These are phyloP conservation scores for Kokia cookei DNA, from an alignment of 441 rosid genomes.

Conservation along the genomic window DNA sequence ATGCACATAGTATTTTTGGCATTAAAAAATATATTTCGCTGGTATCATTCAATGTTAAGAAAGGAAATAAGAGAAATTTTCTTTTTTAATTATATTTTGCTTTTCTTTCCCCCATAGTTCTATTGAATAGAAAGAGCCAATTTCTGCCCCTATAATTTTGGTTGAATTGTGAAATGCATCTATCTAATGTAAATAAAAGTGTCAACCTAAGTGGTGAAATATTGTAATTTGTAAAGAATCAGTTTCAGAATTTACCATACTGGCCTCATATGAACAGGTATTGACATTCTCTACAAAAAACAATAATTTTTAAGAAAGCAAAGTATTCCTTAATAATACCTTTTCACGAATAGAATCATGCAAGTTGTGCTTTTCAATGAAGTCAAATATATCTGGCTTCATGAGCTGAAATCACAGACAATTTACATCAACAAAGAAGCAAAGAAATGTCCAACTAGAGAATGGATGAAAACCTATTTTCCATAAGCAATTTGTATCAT, in stretches of 20 bases:
- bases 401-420: slow-evolving; percentile 60
- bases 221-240: not conserved
- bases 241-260: not conserved
- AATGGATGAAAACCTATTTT: not conserved
- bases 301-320: not conserved
- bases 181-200: not conserved
- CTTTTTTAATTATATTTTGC: not conserved
- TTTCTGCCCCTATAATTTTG: not conserved
- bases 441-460: slow-evolving; percentile 7
- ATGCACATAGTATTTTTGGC: slow-evolving; percentile 1
- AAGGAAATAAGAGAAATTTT: not conserved
- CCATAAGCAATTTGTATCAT: not conserved
- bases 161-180: not conserved
- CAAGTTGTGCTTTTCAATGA: slow-evolving; percentile 78
- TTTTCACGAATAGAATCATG: slow-evolving; percentile 86
- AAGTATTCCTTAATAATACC: slow-evolving; percentile 43
- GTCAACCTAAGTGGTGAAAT: not conserved
- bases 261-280: not conserved
- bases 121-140: not conserved
- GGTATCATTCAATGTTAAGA: not conserved
- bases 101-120: not conserved
- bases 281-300: not conserved
- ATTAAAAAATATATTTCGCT: not conserved
- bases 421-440: not conserved
- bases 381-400: slow-evolving; percentile 86